Base-by-base conservation (phyloP, 1,284 basidiomycete species). In the Trichosporon coremiiforme region DNA sequence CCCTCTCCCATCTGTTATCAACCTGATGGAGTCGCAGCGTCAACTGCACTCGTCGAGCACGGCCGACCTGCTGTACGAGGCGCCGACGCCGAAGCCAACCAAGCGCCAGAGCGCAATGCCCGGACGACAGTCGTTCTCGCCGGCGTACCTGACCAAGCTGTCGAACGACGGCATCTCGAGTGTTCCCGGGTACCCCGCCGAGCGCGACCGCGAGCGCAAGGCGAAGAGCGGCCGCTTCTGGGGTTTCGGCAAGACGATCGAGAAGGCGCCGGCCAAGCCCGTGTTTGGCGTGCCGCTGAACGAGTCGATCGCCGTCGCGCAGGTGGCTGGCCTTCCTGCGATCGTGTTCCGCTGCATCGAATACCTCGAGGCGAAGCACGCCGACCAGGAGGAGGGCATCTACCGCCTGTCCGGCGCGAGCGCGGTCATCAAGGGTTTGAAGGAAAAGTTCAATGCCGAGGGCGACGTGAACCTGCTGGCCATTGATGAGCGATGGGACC, bases 341-440 rank as follows among this genome's bases (percentile, higher is more conserved):
- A 92, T 99, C 71, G 91, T 98, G 36, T 98, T 95, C 85, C 89
- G 96, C 68, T 94, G 92, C 76, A 94, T 96, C 75, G 89, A 94
- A 78, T 95, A 93, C 83, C 85, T 95, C 68, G 93, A 96, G 85
- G 88, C 89, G 38, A 94, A 94, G 83, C 88, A 93, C 78, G 96
- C 96, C 10, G 92, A 97, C 74, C 89, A 92, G 77, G 96, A 99
- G 80, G 96, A 99, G 84, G 96, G 96, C 45, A 97, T 99, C 75
- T 99, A 99, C 84, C 90, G 96, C 66, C 85, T 99, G 67, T 94
- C 91, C 76, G 95, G 94, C 8, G 94, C 91, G 77, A 92, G 92
- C 70, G 93, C 94, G 33, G 94, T 95, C 67, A 95, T 98, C 85
- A 98, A 98, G 86, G 89, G 86, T 62, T 86, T 99, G 70, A 94